These are phyloP conservation scores for Millerozyma acaciae DNA, from an alignment of 805 yeast species.

Conservation along the genomic window DNA sequence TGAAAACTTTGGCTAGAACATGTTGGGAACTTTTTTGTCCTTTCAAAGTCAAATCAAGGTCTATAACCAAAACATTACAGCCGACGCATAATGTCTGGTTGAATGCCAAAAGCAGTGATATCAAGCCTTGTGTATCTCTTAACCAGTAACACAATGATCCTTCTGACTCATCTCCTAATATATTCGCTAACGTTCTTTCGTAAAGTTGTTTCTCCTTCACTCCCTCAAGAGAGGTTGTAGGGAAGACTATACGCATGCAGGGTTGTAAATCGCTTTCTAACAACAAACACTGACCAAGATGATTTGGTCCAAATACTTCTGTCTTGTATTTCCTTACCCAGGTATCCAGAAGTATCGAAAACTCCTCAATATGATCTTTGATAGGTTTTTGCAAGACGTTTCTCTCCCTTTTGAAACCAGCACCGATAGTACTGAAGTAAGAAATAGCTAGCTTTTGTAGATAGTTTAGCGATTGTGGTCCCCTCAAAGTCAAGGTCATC, in stretches of 20 bases:
- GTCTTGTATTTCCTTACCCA: conserved; percentile 10
- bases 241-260: conserved; percentile 45
- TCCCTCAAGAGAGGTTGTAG: conserved; percentile 16
- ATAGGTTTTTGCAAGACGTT: neutral
- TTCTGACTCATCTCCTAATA: conserved; percentile 60
- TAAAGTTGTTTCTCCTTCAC: neutral
- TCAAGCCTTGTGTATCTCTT: conserved; percentile 24
- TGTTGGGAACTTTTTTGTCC: conserved; percentile 39
- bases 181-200: conserved; percentile 45
- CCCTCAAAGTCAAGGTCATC: conserved; percentile 57
- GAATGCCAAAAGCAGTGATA: conserved; percentile 39
- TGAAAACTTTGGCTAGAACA: conserved; percentile 34
- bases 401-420: conserved; percentile 2
- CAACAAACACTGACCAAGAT: conserved; percentile 23
- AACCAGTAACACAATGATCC: conserved; percentile 47
- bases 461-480: conserved; percentile 61
- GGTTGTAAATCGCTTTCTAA: conserved; percentile 35
- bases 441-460: conserved; percentile 49
- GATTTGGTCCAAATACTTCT: neutral
- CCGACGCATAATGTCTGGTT: conserved; percentile 33
- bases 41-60: conserved; percentile 42
- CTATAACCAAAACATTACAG: conserved; percentile 44
- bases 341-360: conserved; percentile 10
- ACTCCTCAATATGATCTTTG: conserved; percentile 2
- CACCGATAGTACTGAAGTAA: conserved; percentile 36